Conservation (phyloP, 495 filamentous ascomycete species). For the Penicillium ucsense region DNA sequence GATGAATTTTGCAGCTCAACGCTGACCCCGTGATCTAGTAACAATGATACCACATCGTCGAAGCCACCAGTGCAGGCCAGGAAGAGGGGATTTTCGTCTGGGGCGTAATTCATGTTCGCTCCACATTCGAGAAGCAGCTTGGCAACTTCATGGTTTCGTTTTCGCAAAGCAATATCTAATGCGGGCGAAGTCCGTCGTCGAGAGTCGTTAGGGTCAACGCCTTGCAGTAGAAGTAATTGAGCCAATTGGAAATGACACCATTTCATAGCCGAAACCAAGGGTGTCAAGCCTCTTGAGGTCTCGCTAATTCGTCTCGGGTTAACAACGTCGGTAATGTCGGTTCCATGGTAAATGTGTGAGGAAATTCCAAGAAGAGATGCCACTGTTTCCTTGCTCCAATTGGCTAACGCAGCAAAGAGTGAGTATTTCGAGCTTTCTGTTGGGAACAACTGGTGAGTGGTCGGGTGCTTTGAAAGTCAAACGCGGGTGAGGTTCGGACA, state of each 20-base stretch:
- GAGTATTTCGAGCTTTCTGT: slow-evolving; percentile 31
- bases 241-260: slow-evolving; percentile 6
- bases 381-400: slow-evolving; percentile 11
- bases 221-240: slow-evolving; percentile 7
- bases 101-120: not conserved
- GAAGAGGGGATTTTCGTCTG: not conserved
- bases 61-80: not conserved
- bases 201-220: not conserved
- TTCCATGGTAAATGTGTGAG: slow-evolving; percentile 3
- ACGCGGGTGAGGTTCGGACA: slow-evolving; percentile 27
- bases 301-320: slow-evolving; percentile 4
- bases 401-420: slow-evolving; percentile 34
- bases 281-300: slow-evolving; percentile 7
- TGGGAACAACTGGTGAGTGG: slow-evolving; percentile 14
- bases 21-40: not conserved
- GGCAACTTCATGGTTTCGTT: slow-evolving; percentile 1
- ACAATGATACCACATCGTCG: not conserved
- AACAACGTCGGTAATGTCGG: slow-evolving; percentile 7
- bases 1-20: not conserved
- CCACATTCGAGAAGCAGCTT: slow-evolving; percentile 1
- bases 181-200: not conserved
- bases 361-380: slow-evolving; percentile 16
- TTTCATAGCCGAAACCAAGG: slow-evolving; percentile 14
- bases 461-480: slow-evolving; percentile 7
- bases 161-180: not conserved